Conservation (phyloP, 163 green algal genomes). For the Scenedesmus sp. region DNA sequence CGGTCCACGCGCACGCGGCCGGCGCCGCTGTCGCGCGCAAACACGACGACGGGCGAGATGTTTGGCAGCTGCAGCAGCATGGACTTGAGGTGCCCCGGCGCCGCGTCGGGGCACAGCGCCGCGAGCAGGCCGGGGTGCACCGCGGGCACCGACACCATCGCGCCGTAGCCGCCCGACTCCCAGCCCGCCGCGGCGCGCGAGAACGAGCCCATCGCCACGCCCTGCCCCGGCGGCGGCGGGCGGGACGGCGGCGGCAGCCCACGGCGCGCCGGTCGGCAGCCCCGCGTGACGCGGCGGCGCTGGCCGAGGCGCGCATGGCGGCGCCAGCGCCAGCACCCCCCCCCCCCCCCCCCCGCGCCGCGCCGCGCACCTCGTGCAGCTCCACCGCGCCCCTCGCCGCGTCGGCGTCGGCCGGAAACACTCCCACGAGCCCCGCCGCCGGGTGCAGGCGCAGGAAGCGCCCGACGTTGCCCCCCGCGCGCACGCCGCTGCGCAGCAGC, state of each 20-base stretch:
- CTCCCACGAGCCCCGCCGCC: slow-evolving; percentile 40
- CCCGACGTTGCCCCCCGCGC: slow-evolving; percentile 68
- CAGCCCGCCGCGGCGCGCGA: slow-evolving; percentile 25
- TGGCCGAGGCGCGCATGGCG: too few relatives aligned
- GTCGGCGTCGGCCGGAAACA: not conserved
- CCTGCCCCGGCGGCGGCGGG: too few relatives aligned
- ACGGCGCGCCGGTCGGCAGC: too few relatives aligned
- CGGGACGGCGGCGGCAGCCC: too few relatives aligned
- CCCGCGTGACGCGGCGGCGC: too few relatives aligned
- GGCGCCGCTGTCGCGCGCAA: slow-evolving; percentile 51
- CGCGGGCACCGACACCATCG: slow-evolving; percentile 61
- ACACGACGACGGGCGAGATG: slow-evolving; percentile 25
- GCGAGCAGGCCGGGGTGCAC: slow-evolving; percentile 52
- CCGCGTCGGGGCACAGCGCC: slow-evolving; percentile 47
- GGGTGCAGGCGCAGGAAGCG: slow-evolving; percentile 71
- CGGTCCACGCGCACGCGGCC: slow-evolving; percentile 60
- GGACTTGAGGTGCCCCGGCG: slow-evolving; percentile 52
- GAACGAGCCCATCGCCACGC: slow-evolving; percentile 32
- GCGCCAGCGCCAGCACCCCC: not conserved
- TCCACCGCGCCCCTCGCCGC: slow-evolving; percentile 20
- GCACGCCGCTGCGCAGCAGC: slow-evolving; percentile 72
- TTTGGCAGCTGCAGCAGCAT: slow-evolving; percentile 40
- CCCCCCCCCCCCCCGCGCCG: not conserved
- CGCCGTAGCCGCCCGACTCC: slow-evolving; percentile 25
- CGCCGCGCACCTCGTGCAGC: slow-evolving; percentile 39